Evolutionary conservation across 75 land plant species (phyloP), one percentile per base, ranked within the genome.

Genomic region (Pseudotsuga menziesii): DNA sequence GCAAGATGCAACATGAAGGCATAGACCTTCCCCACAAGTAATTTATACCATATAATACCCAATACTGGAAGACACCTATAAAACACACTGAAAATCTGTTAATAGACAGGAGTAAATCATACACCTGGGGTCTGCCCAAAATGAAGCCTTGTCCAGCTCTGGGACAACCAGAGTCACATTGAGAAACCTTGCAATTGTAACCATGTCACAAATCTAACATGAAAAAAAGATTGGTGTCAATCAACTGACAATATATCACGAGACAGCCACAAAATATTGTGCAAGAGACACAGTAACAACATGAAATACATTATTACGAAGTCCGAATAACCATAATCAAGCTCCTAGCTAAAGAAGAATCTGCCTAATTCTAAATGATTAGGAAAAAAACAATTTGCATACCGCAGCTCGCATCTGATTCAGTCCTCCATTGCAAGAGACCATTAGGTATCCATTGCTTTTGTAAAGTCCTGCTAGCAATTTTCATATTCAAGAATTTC

Each of bases 321-420:
- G 44, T 61, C 32, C 32, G 9, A 57, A 76, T 29, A 20, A 80
- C 19, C 13, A n/a, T 71, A 58, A 5, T 36, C 13, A 52, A 74
- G 1, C 9, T 73, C 22, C 16, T 58, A 29, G 16, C 57, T 17
- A 25, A 22, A 57, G 44, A 56, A 26, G 5, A 54, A 74, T 27
- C 4, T 74, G 32, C 20, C 26, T 58, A 62, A 61, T 27, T n/a
- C 4, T 27, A 35, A 57, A 35, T 4, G 16, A 8, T 66, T 23
- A 48, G 67, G 57, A n/a, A 27, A 76, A 69, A 72, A 44, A 23
- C 23, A 58, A 73, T 9, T 20, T 39, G 79, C 94, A 78, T 76
- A 94, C 98, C 48, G 91, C 98, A 54, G 95, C 83, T 70, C 96
- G 90, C 95, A 93, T 93, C 77, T 95, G 98, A 79, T 93, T 95